Evolutionary conservation across 2,329 filamentous ascomycete genomes (phyloP).

Genomic region (Fusarium staphyleae): DNA sequence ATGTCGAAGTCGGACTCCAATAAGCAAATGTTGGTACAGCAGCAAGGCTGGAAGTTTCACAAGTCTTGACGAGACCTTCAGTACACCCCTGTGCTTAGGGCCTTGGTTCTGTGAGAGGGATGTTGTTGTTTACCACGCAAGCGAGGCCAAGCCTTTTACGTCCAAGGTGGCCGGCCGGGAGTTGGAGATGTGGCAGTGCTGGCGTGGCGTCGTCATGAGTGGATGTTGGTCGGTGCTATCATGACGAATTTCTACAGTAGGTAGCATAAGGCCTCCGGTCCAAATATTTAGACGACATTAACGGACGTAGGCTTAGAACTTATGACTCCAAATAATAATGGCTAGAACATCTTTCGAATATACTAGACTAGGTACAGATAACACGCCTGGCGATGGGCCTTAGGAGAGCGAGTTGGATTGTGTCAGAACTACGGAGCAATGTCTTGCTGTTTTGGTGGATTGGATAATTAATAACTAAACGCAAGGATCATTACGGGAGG

Average conservation of each 20-base stretch:
- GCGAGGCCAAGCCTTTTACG: constrained; percentile 5
- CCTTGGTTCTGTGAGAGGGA: no score
- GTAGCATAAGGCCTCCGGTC: constrained; percentile 2
- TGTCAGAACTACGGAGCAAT: no score
- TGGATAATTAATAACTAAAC: no score
- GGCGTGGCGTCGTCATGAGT: constrained; percentile 13
- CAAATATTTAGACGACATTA: no score
- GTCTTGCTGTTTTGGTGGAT: no score
- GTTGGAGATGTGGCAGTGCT: constrained; percentile 26
- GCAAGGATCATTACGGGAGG: no score
- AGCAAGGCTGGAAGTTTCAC: neutral
- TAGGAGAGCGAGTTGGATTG: no score
- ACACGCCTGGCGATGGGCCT: no score
- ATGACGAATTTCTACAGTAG: neutral
- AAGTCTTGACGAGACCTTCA: neutral
- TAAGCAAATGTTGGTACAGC: neutral
- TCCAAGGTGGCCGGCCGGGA: neutral
- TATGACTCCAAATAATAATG: no score
- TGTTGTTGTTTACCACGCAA: neutral
- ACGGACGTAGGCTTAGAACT: no score
- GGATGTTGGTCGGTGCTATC: constrained; percentile 17
- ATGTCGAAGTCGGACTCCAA: neutral
- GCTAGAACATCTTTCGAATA: no score
- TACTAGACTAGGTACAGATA: no score
- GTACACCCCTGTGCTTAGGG: neutral